A percentile compares a stretch with the other conserved stretches of the same genome.
These are phyloP conservation scores for Dioszegia aurantiaca DNA, from an alignment of 768 basidiomycete species.

Conservation along the genomic window DNA sequence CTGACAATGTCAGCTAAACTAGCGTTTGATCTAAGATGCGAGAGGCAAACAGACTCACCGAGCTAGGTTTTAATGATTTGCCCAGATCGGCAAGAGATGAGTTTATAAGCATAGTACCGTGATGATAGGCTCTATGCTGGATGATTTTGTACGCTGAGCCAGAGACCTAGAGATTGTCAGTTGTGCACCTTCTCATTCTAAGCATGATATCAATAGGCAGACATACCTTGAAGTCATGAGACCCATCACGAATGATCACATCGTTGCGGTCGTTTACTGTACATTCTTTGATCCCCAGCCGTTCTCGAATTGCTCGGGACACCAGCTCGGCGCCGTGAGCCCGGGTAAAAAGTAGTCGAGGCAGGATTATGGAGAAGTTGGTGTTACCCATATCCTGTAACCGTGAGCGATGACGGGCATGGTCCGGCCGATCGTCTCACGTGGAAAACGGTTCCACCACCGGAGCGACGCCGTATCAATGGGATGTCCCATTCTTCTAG, in stretches of 20 bases:
- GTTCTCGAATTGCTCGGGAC: conserved; percentile 68
- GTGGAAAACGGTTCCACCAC: conserved; percentile 95
- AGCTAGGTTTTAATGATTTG: conserved; percentile 58
- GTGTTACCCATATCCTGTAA: conserved; percentile 97
- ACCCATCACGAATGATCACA: conserved; percentile 64
- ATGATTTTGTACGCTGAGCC: conserved; percentile 97
- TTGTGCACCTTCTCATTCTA: too few species aligned
- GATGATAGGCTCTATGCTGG: conserved; percentile 86
- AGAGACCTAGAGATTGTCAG: neutral
- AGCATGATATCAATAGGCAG: neutral
- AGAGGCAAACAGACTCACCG: conserved; percentile 30
- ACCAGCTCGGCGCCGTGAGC: conserved; percentile 73
- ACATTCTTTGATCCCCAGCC: conserved; percentile 68
- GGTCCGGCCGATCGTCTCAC: conserved; percentile 62
- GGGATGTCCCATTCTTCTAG: conserved; percentile 62
- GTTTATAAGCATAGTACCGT: conserved; percentile 96
- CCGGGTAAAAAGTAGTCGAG: conserved; percentile 75
- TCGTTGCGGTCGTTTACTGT: conserved; percentile 86
- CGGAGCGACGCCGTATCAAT: conserved; percentile 79
- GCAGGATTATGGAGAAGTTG: conserved; percentile 90
- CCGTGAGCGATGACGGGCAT: too few species aligned
- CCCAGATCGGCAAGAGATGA: conserved; percentile 71
- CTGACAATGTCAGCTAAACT: conserved; percentile 53
- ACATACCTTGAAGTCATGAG: conserved; percentile 76
- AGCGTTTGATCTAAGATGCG: neutral